These are phyloP conservation scores for Prunus mongolica DNA, from an alignment of 306 rosid genomes.

Conservation along the genomic window DNA sequence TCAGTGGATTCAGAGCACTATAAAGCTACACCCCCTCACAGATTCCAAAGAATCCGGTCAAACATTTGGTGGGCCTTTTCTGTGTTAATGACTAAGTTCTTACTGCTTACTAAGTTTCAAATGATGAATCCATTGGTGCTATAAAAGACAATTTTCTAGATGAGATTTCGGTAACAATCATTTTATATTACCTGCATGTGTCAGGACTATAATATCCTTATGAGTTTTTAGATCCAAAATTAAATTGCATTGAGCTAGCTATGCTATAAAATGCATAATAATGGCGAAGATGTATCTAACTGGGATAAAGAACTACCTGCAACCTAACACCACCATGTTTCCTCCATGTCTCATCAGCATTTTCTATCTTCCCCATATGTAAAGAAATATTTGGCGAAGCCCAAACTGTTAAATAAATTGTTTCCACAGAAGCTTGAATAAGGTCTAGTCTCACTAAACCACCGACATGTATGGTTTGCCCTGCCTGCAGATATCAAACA, in stretches of 20 bases:
- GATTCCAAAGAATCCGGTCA: not conserved
- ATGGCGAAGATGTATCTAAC: not conserved
- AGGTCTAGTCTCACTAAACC: slow-evolving; percentile 82
- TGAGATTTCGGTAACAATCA: not conserved
- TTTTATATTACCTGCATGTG: not conserved
- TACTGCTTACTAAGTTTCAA: not conserved
- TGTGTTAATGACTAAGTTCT: not conserved
- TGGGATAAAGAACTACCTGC: slow-evolving; percentile 51
- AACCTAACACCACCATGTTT: slow-evolving; percentile 77
- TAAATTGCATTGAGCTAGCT: not conserved
- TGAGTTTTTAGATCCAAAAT: not conserved
- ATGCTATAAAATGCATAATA: not conserved
- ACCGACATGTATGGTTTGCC: slow-evolving; percentile 76
- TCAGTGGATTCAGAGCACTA: not conserved
- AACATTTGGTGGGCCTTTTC: not conserved
- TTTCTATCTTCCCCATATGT: slow-evolving; percentile 88
- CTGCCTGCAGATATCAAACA: slow-evolving; percentile 54
- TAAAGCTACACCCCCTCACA: not conserved
- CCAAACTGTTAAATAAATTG: slow-evolving; percentile 85
- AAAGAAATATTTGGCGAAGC: slow-evolving; percentile 79
- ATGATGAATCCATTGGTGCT: not conserved
- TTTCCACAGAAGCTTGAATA: slow-evolving; percentile 61
- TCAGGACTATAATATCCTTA: not conserved
- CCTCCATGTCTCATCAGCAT: slow-evolving; percentile 80
- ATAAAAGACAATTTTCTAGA: not conserved